Evolutionary conservation across 2,329 filamentous ascomycete species (phyloP).

Genomic region (Claviceps sp.): DNA sequence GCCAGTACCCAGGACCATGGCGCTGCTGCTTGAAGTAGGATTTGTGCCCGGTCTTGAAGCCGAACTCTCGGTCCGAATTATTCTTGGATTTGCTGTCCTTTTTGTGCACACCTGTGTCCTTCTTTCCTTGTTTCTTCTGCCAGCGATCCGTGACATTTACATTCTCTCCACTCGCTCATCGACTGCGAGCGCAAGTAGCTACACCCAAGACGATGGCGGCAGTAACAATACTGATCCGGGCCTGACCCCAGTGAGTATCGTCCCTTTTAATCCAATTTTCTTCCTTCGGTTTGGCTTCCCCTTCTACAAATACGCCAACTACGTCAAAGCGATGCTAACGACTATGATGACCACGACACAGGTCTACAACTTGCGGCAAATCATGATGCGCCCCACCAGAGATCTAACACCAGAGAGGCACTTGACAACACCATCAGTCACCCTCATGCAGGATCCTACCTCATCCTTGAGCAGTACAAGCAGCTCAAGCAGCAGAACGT

Average conservation of each 20-base stretch:
- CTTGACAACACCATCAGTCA: background rate
- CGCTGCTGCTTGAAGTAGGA: background rate
- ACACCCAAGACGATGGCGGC: background rate
- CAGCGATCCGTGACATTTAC: constrained; percentile 18
- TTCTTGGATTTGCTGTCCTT: background rate
- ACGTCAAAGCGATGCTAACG: too few species aligned
- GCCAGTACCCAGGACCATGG: background rate
- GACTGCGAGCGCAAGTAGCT: background rate
- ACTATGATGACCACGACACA: constrained; percentile 1
- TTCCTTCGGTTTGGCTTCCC: background rate
- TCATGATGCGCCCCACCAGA: constrained; percentile 12
- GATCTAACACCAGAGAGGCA: background rate
- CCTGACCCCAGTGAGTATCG: background rate
- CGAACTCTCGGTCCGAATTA: background rate
- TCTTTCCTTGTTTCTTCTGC: constrained; percentile 48
- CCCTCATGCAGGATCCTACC: too few species aligned
- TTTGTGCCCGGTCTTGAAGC: background rate
- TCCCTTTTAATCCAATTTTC: background rate
- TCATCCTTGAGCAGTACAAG: background rate
- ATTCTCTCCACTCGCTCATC: background rate
- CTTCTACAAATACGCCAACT: too few species aligned
- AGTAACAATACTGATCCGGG: background rate
- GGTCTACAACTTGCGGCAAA: constrained; percentile 16
- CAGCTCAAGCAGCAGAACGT: background rate
- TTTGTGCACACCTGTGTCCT: constrained; percentile 31